Percentiles rank a stretch among this genome's conserved stretches.
These are phyloP conservation scores for Biscogniauxia sp. DNA, from an alignment of 2,329 filamentous ascomycete genomes.

Conservation along the genomic window DNA sequence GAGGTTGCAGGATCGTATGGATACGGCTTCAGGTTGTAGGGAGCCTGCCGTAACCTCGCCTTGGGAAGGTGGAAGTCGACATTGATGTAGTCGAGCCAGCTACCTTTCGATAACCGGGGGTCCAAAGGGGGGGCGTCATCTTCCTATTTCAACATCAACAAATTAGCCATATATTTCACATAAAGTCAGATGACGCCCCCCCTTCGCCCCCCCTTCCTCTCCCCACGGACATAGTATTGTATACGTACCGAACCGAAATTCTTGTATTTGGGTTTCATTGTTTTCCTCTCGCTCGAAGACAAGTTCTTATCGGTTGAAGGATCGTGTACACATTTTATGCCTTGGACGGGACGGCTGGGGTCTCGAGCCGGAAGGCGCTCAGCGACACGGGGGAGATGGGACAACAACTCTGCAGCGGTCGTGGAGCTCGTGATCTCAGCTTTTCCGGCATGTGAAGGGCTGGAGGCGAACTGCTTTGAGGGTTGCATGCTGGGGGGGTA, in stretches of 20 bases:
- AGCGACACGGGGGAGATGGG: conserved; percentile 27
- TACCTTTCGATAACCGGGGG: conserved; percentile 73
- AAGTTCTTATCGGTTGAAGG: conserved; percentile 41
- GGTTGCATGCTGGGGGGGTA: conserved; percentile 43
- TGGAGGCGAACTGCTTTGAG: conserved; percentile 55
- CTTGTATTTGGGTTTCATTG: conserved; percentile 59
- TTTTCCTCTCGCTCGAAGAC: conserved; percentile 55
- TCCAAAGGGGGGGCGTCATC: conserved; percentile 78
- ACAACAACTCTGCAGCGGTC: conserved; percentile 30
- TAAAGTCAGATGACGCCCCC: conserved; percentile 61
- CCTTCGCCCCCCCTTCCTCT: conserved; percentile 57
- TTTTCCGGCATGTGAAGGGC: conserved; percentile 45
- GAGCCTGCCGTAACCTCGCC: conserved; percentile 67
- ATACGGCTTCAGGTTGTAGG: conserved; percentile 80
- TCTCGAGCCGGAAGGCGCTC: conserved; percentile 57
- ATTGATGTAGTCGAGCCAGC: conserved; percentile 64
- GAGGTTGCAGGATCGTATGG: conserved; percentile 79
- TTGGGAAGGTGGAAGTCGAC: conserved; percentile 69
- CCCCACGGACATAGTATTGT: conserved; percentile 35
- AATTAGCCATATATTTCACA: conserved; percentile 57
- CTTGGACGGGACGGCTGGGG: conserved; percentile 51
- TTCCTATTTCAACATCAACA: conserved; percentile 55
- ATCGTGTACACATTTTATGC: conserved; percentile 60
- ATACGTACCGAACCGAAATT: conserved; percentile 67
- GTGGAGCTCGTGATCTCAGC: conserved; percentile 33